A percentile compares a stretch with the other conserved stretches of the same genome.
Conservation (phyloP, 805 yeast genomes). For the Phaffomyces opuntiae region DNA sequence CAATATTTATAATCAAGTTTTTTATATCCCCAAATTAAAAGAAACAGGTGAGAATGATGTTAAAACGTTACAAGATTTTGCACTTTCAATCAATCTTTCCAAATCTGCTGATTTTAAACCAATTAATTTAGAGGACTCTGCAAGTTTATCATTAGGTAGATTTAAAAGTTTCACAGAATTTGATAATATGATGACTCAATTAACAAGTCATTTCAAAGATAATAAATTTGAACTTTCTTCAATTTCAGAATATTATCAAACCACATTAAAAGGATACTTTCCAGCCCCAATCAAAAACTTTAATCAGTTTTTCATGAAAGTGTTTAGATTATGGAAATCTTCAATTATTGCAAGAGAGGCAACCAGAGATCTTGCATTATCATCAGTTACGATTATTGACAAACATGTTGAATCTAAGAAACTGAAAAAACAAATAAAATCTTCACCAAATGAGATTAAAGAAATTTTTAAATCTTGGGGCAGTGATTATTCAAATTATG, state of each 20-base stretch:
- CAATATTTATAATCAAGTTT: conserved; percentile 3
- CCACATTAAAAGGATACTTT: no score
- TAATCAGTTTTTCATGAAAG: neutral
- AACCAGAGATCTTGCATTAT: conserved; percentile 11
- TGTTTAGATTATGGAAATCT: conserved; percentile 9
- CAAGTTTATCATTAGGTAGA: conserved; percentile 18
- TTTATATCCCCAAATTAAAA: conserved; percentile 2
- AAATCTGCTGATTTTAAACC: conserved; percentile 1
- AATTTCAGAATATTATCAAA: neutral
- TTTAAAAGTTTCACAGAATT: conserved; percentile 27
- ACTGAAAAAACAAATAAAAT: neutral
- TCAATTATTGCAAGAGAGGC: conserved; percentile 6
- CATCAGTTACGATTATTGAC: conserved; percentile 9
- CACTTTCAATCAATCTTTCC: conserved; percentile 6
- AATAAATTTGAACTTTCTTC: conserved; percentile 14
- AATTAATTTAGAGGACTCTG: conserved; percentile 15
- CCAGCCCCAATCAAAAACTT: neutral
- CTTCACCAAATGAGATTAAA: conserved; percentile 2
- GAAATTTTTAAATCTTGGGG: conserved; percentile 16
- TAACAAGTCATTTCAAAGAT: conserved; percentile 22
- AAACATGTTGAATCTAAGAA: conserved; percentile 4
- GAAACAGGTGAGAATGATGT: conserved; percentile 4
- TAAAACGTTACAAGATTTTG: conserved; percentile 10
- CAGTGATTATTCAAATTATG: conserved; percentile 10
- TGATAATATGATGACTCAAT: conserved; percentile 34